Base-by-base conservation (phyloP, 1,284 basidiomycete genomes). In the Austropuccinia psidii region DNA sequence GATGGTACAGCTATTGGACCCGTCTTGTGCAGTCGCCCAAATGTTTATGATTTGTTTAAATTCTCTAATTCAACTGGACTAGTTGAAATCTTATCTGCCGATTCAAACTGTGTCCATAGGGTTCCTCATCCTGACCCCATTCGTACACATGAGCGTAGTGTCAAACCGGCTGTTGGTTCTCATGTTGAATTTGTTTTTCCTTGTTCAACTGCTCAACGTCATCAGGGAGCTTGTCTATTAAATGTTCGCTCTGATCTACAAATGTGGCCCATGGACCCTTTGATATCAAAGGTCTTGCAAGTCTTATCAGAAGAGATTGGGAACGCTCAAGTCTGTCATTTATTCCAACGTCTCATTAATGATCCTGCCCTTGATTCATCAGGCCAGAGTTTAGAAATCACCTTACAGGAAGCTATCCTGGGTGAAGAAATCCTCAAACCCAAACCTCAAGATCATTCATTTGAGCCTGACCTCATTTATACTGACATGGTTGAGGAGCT, bases 11-110 rank as follows among this genome's bases (percentile, higher is more conserved):
- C 87, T 0, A 84, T 86, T 0, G 82, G 84, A 0, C 82, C 89
- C 0, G 80, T 92, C 47, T 83, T 85, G 15, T 85, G 86, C 1
- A 89, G 88, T 0, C 85, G 90, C 24, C 81, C 81, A 11, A 81
- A 82, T 15, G 82, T 90, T 17, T 84, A 84, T 79, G 92, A 93
- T 80, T 83, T 90, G 6, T 80, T 93, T 7, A 80, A 65, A 35
- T 67, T 54, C 37, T 61, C 58, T 37, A 60, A 72, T 62, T 37
- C 35, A 0, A 64, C 58, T 24, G 60, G 60, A 45, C 47, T 45
- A 21, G 37, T 73, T 13, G 60, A 73, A 27, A 73, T 73, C 24
- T 43, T 73, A 15, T 73, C 70, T 27, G 61, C 50, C 39, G 70
- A 73, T 54, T 73, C 70, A 45, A 62, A 29, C 4, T 43, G 49